A percentile compares a stretch with the other conserved stretches of the same genome.
Evolutionary conservation across 148 eudicot species (phyloP).

Genomic region (Linanthus parryae): DNA sequence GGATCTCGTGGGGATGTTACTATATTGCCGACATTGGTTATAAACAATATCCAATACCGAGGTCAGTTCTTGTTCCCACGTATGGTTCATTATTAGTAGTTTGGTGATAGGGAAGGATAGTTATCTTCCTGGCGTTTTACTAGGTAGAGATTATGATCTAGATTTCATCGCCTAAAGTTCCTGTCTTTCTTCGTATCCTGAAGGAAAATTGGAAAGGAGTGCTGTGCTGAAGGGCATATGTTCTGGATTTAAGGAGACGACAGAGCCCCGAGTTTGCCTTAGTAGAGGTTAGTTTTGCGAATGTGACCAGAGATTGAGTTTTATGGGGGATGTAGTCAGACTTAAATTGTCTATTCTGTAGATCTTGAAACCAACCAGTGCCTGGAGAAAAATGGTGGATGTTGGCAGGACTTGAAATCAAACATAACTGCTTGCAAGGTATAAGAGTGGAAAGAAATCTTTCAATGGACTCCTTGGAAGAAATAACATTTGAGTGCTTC

Average conservation of each 20-base stretch:
- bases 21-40: conserved; percentile 83
- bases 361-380: conserved; percentile 92
- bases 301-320: too few species aligned
- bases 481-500: neutral
- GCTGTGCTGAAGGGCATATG: conserved; percentile 82
- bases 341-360: conserved; percentile 11
- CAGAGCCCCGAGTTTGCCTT: conserved; percentile 80
- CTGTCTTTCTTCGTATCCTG: neutral
- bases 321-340: too few species aligned
- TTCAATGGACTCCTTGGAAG: neutral
- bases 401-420: conserved; percentile 58
- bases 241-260: conserved; percentile 84
- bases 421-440: conserved; percentile 90
- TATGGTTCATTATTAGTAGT: too few species aligned
- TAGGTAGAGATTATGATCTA: too few species aligned
- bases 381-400: conserved; percentile 83
- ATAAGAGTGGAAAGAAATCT: neutral
- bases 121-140: too few species aligned
- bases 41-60: conserved; percentile 84
- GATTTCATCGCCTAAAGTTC: too few species aligned
- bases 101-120: too few species aligned
- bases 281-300: conserved; percentile 55
- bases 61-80: too few species aligned
- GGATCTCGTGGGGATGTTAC: conserved; percentile 93
- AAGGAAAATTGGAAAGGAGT: conserved; percentile 88